A percentile compares a stretch with the other conserved stretches of the same genome.
Conservation (phyloP, 2,329 filamentous ascomycete genomes). For the Pseudogymnoascus sp. region DNA sequence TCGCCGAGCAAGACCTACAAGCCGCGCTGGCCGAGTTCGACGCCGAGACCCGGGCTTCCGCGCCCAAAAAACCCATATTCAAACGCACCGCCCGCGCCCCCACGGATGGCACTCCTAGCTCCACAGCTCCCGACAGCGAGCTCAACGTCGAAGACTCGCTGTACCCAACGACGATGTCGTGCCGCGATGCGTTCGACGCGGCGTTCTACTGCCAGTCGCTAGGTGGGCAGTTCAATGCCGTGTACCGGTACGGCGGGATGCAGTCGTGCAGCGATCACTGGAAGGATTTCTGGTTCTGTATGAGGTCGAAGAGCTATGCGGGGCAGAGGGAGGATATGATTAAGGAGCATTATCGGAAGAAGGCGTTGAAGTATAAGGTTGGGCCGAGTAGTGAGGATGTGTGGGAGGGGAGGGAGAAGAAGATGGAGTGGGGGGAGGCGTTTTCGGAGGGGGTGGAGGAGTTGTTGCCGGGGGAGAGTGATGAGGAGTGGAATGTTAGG, state of each 20-base stretch:
- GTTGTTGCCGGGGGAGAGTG: conserved; percentile 31
- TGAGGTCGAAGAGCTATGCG: conserved; percentile 65
- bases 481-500: conserved; percentile 34
- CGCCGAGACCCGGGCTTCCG: conserved; percentile 20
- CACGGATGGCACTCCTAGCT: neutral
- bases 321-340: conserved; percentile 48
- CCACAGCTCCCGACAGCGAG: conserved; percentile 8
- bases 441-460: conserved; percentile 33
- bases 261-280: conserved; percentile 76
- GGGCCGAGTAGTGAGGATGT: conserved; percentile 80
- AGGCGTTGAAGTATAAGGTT: conserved; percentile 58
- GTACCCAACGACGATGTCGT: conserved; percentile 78
- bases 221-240: conserved; percentile 82
- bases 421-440: conserved; percentile 40
- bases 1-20: conserved; percentile 28
- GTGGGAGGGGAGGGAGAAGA: conserved; percentile 67
- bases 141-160: conserved; percentile 54
- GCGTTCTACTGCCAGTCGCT: conserved; percentile 92
- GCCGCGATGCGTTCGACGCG: conserved; percentile 80
- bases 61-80: conserved; percentile 24
- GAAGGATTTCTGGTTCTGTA: conserved; percentile 97
- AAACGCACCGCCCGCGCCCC: conserved; percentile 16
- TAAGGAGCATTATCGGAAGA: conserved; percentile 29
- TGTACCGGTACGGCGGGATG: conserved; percentile 79
- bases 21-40: conserved; percentile 29